Evolutionary conservation across 2,329 filamentous ascomycete species (phyloP).

Genomic region (Hortaea sp.): DNA sequence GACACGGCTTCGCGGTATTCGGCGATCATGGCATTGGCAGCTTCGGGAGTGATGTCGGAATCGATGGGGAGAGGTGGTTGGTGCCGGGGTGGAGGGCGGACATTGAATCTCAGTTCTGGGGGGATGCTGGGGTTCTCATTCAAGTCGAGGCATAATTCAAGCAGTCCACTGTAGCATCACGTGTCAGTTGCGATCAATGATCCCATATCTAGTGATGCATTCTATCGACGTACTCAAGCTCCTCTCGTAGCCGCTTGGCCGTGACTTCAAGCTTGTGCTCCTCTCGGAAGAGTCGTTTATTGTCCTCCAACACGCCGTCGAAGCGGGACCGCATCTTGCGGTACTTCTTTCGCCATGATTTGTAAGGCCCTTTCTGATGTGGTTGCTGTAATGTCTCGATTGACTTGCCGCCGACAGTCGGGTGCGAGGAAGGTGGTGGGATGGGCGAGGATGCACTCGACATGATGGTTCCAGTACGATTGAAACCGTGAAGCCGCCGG

Average conservation of each 20-base stretch:
- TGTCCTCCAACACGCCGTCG: conserved; percentile 66
- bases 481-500: neutral
- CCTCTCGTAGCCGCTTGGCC: conserved; percentile 72
- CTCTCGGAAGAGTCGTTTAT: conserved; percentile 70
- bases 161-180: conserved; percentile 54
- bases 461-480: conserved; percentile 10
- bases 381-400: conserved; percentile 8
- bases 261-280: conserved; percentile 73
- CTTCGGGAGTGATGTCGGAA: conserved; percentile 20
- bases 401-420: conserved; percentile 12
- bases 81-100: conserved; percentile 64
- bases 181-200: conserved; percentile 1
- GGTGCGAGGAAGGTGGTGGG: conserved; percentile 6
- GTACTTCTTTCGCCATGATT: conserved; percentile 65
- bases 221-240: conserved; percentile 63
- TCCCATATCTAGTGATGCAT: neutral
- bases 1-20: conserved; percentile 28
- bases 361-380: conserved; percentile 16
- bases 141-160: conserved; percentile 81
- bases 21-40: conserved; percentile 19
- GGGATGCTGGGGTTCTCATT: conserved; percentile 57
- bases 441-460: conserved; percentile 21
- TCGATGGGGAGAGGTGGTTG: conserved; percentile 28
- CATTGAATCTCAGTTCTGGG: conserved; percentile 39
- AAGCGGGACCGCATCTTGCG: conserved; percentile 78